Percentiles rank a stretch among this genome's conserved stretches.
Evolutionary conservation across 139 green algal species (phyloP).

Genomic region (Coelastrella sp.): DNA sequence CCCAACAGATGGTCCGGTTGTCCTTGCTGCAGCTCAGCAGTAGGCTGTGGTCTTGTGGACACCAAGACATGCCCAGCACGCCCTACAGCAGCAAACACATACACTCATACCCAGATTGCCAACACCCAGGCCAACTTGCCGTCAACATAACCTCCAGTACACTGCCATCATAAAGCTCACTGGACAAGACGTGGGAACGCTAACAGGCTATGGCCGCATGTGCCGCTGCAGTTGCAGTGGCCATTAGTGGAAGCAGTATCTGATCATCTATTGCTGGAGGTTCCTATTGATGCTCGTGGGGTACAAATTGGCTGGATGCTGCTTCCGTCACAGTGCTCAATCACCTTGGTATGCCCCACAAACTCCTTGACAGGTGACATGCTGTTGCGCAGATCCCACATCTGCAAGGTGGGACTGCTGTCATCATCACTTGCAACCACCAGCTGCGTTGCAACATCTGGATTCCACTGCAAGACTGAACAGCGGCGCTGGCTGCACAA

Average conservation of each 20-base stretch:
- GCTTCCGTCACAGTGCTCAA: not conserved
- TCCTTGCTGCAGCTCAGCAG: slow-evolving; percentile 95
- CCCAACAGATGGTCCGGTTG: slow-evolving; percentile 95
- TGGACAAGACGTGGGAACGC: too few species aligned
- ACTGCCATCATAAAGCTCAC: too few species aligned
- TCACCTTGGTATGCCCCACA: slow-evolving; percentile 85
- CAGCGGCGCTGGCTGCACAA: slow-evolving; percentile 66
- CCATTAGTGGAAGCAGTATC: too few species aligned
- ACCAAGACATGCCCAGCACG: slow-evolving; percentile 95
- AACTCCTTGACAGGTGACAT: slow-evolving; percentile 91
- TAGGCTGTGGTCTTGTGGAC: slow-evolving; percentile 84
- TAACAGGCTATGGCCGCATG: too few species aligned
- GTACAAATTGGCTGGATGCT: too few species aligned
- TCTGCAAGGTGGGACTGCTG: slow-evolving; percentile 85
- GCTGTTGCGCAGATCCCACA: slow-evolving; percentile 97
- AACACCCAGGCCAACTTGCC: too few species aligned
- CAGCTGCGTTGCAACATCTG: slow-evolving; percentile 92
- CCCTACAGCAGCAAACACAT: slow-evolving; percentile 55
- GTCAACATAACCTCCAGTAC: too few species aligned
- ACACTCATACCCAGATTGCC: too few species aligned
- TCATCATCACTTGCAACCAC: slow-evolving; percentile 97
- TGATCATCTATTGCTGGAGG: too few species aligned
- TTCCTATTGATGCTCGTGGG: too few species aligned
- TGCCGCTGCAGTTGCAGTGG: too few species aligned
- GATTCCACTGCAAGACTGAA: slow-evolving; percentile 93